A percentile compares a stretch with the other conserved stretches of the same genome.
Conservation (phyloP, 345 rosid genomes). For the Brassica napus region Da-Ae NC_063441.1:3410501-3411000, state of each 20-base stretch:
- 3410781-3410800: too few relatives aligned
- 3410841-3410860: background rate
- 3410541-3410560: background rate
- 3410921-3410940: background rate
- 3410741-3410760: background rate
- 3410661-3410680: background rate
- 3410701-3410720: background rate
- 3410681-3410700: background rate
- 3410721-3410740: background rate
- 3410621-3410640: conserved; percentile 67
- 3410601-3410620: conserved; percentile 30
- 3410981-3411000: background rate
- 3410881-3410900: background rate
- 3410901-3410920: background rate
- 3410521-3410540: conserved; percentile 63
- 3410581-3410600: background rate
- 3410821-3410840: background rate
- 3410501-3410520: conserved; percentile 61
- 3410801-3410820: background rate
- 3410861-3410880: background rate
- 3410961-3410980: background rate
- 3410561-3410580: background rate
- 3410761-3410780: background rate
- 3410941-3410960: background rate
- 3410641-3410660: conserved; percentile 51